Evolutionary conservation across 179 eudicot species (phyloP).

Genomic region (Heliamphora pulchella): DNA sequence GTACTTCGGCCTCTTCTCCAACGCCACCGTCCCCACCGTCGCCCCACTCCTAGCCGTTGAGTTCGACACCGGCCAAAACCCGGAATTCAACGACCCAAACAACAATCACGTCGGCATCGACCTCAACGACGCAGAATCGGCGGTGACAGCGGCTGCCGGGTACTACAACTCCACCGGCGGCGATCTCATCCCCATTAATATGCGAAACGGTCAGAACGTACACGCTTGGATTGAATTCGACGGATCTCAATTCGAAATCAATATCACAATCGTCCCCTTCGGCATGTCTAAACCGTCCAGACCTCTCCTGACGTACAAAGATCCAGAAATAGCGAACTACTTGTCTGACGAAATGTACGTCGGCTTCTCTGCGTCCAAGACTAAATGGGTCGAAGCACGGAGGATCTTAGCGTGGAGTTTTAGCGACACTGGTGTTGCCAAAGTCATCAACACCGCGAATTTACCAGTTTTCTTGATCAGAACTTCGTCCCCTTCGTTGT

Average conservation of each 20-base stretch:
- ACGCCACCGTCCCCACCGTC: constrained; percentile 8
- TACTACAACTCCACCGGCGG: constrained; percentile 28
- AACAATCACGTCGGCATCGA: constrained; percentile 41
- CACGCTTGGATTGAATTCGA: constrained; percentile 50
- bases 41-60: constrained; percentile 43
- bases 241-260: constrained; percentile 30
- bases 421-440: constrained; percentile 38
- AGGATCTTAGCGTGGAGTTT: constrained; percentile 51
- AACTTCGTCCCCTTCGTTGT: constrained; percentile 18
- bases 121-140: constrained; percentile 33
- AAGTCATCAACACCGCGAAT: constrained; percentile 35
- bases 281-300: constrained; percentile 30
- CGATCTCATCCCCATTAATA: constrained; percentile 15
- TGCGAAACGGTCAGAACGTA: constrained; percentile 45
- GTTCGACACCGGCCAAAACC: constrained; percentile 40
- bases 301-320: constrained; percentile 26
- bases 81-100: constrained; percentile 42
- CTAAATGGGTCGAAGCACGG: constrained; percentile 38
- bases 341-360: constrained; percentile 36
- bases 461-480: constrained; percentile 27
- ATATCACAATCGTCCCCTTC: constrained; percentile 40
- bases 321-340: constrained; percentile 26
- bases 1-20: constrained; percentile 36
- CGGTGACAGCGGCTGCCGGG: constrained; percentile 21
- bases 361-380: constrained; percentile 44